Conservation (phyloP, 2,329 filamentous ascomycete genomes). For the Monilinia laxa region DNA sequence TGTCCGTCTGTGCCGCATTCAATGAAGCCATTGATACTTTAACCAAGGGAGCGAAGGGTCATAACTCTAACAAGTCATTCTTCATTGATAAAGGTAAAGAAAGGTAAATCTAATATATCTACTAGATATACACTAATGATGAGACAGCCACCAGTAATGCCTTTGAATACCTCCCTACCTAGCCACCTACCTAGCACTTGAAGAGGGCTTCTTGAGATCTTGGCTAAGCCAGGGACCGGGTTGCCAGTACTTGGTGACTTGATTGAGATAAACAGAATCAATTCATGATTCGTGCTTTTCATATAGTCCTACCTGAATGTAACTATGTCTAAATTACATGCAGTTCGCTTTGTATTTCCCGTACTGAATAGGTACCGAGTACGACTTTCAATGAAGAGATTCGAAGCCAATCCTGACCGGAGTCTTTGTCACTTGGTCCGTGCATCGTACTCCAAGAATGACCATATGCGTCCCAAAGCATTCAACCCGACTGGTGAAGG, state of each 20-base stretch:
- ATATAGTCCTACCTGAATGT: background rate
- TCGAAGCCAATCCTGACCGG: slow-evolving; percentile 9
- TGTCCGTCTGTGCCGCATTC: too few relatives aligned
- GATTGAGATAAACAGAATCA: background rate
- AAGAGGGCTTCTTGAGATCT: slow-evolving; percentile 11
- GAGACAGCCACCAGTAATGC: too few relatives aligned
- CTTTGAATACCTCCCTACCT: too few relatives aligned
- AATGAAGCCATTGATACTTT: too few relatives aligned
- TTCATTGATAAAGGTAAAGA: too few relatives aligned
- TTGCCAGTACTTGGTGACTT: slow-evolving; percentile 17
- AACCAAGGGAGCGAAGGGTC: too few relatives aligned
- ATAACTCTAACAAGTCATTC: too few relatives aligned
- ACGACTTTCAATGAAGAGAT: slow-evolving; percentile 8
- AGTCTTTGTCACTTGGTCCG: slow-evolving; percentile 15
- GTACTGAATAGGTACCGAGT: slow-evolving; percentile 1
- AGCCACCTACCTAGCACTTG: background rate
- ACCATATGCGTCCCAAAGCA: slow-evolving; percentile 11
- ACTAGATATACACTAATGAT: too few relatives aligned
- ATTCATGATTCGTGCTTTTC: slow-evolving; percentile 1
- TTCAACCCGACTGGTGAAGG: slow-evolving; percentile 21
- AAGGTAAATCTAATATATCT: too few relatives aligned
- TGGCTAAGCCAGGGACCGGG: slow-evolving; percentile 24
- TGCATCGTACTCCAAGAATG: slow-evolving; percentile 13
- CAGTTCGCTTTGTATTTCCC: slow-evolving; percentile 6
- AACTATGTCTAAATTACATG: slow-evolving; percentile 4